These are phyloP conservation scores for Candida lessepsii DNA, from an alignment of 805 yeast species.

Conservation along the genomic window DNA sequence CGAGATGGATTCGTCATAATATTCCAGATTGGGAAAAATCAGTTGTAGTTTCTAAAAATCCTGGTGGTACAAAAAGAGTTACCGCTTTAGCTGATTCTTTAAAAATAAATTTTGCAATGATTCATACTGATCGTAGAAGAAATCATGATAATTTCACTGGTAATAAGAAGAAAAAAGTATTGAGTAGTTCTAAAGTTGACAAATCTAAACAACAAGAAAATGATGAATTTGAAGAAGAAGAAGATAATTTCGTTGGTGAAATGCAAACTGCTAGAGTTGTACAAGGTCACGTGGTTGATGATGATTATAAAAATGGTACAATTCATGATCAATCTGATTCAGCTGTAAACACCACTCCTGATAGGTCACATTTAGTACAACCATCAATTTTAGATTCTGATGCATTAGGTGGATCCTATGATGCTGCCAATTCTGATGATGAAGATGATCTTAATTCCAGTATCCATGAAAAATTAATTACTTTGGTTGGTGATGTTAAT, in stretches of 20 bases:
- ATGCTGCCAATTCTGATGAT: constrained; percentile 74
- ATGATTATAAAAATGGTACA: constrained; percentile 47
- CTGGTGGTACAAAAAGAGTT: constrained; percentile 98
- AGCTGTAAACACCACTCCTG: constrained; percentile 27
- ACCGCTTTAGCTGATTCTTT: constrained; percentile 96
- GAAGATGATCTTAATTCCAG: constrained; percentile 70
- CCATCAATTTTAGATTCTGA: constrained; percentile 70
- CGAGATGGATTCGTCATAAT: constrained; percentile 92
- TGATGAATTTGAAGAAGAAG: constrained; percentile 53
- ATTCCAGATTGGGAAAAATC: constrained; percentile 82
- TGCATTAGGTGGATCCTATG: constrained; percentile 79
- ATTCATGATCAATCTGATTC: constrained; percentile 30
- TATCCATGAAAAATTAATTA: constrained; percentile 80
- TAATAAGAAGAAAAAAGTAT: constrained; percentile 42
- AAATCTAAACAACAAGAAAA: constrained; percentile 43
- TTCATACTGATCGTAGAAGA: constrained; percentile 96
- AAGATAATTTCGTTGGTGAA: constrained; percentile 69
- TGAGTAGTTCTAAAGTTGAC: constrained; percentile 26
- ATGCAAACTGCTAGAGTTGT: constrained; percentile 95
- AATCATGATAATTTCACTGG: constrained; percentile 58
- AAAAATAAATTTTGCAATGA: constrained; percentile 97
- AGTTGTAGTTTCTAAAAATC: constrained; percentile 97
- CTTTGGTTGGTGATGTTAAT: constrained; percentile 94
- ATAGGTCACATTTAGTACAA: constrained; percentile 70
- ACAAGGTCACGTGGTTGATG: constrained; percentile 95